A percentile compares a stretch with the other conserved stretches of the same genome.
phyloP scores from a whole-genome alignment of 140 eudicot species.

The Erigeron philadelphicus region DNA sequence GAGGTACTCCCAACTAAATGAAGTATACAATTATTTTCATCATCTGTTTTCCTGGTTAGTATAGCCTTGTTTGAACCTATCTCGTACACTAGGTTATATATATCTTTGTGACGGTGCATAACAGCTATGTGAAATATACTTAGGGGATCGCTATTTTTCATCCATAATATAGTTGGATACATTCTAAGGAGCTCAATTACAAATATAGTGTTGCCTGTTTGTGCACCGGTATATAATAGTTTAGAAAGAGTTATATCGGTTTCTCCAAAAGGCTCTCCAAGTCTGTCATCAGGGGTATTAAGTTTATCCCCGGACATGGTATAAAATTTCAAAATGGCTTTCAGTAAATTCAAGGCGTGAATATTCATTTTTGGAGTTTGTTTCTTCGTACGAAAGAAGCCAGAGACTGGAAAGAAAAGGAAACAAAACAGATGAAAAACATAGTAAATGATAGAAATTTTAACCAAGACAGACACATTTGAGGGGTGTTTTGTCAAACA shows the following conservation, averaged over 20 bases:
- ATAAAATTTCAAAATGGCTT: neutral
- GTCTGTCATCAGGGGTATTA: neutral
- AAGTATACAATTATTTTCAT: conserved; percentile 20
- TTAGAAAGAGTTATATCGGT: neutral
- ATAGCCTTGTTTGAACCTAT: conserved; percentile 27
- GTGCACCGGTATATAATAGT: conserved; percentile 25
- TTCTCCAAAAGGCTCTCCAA: no score
- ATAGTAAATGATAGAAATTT: no score
- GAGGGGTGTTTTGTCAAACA: no score
- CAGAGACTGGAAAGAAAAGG: neutral
- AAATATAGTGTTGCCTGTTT: conserved; percentile 20
- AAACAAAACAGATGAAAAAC: neutral
- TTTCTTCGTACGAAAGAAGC: neutral
- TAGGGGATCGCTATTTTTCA: conserved; percentile 9
- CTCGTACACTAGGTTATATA: conserved; percentile 34
- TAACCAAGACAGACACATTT: no score
- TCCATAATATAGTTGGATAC: conserved; percentile 32
- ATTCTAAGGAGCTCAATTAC: conserved; percentile 20
- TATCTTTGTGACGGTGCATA: conserved; percentile 36
- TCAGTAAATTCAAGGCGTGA: neutral
- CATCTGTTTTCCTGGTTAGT: conserved; percentile 5
- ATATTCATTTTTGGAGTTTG: neutral
- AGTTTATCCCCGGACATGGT: neutral
- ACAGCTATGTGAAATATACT: conserved; percentile 39
- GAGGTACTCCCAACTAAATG: conserved; percentile 30